A percentile compares a stretch with the other conserved stretches of the same genome.
Conservation (phyloP, 1,284 basidiomycete genomes). For the Boletus sp. region DNA sequence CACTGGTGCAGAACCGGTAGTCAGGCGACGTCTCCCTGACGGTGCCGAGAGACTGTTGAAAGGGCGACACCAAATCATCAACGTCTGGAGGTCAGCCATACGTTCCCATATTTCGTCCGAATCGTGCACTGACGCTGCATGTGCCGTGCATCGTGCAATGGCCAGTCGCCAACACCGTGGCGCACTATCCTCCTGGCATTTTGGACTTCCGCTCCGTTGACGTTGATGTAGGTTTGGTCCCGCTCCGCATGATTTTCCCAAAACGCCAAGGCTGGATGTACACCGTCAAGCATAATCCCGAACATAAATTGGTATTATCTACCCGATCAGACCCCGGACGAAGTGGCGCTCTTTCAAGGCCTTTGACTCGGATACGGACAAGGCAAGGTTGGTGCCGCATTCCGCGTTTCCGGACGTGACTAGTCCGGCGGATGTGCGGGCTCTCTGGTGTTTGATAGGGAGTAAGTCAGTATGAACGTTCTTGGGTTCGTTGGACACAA, state of each 20-base stretch:
- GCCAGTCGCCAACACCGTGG: not conserved
- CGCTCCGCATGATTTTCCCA: not conserved
- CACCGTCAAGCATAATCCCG: slow-evolving; percentile 14
- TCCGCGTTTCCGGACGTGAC: slow-evolving; percentile 40
- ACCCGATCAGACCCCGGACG: not conserved
- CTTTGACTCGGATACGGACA: slow-evolving; percentile 37
- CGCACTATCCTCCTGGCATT: not conserved
- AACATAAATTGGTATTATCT: slow-evolving; percentile 39
- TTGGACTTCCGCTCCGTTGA: not conserved
- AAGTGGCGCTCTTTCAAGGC: slow-evolving; percentile 41
- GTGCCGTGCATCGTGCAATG: not conserved
- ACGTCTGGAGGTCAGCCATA: not conserved
- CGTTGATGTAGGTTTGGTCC: not conserved
- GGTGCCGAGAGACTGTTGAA: slow-evolving; percentile 38
- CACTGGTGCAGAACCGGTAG: not conserved
- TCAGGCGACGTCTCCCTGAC: not conserved
- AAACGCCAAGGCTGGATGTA: not conserved
- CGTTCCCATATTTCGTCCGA: not conserved
- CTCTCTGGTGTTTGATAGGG: slow-evolving; percentile 17
- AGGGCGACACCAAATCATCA: slow-evolving; percentile 29
- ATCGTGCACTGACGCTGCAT: not conserved
- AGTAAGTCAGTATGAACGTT: not conserved
- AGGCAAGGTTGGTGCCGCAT: slow-evolving; percentile 42
- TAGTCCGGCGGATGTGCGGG: slow-evolving; percentile 35
- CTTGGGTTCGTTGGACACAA: too few species aligned